A percentile compares a stretch with the other conserved stretches of the same genome.
These are phyloP conservation scores for Austroboletus novae-zelandiae DNA, from an alignment of 1,284 basidiomycete genomes.

Conservation along the genomic window DNA sequence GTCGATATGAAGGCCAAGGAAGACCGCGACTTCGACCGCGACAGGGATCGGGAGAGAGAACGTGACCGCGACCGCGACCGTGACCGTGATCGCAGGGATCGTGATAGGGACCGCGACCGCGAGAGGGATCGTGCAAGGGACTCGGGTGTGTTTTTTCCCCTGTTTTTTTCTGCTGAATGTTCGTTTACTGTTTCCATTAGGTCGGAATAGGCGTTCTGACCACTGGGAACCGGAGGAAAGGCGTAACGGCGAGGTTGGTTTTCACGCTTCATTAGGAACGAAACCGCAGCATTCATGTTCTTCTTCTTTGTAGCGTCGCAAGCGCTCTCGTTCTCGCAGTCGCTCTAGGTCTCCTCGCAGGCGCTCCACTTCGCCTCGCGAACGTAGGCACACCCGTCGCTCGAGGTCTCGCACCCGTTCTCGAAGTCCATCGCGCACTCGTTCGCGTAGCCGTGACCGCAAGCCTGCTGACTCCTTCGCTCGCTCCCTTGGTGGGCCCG, in stretches of 20 bases:
- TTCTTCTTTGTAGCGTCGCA: conserved; percentile 45
- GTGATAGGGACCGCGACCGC: conserved; percentile 50
- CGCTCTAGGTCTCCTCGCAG: conserved; percentile 63
- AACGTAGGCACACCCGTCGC: conserved; percentile 52
- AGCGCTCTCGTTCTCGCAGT: conserved; percentile 53
- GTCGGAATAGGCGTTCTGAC: conserved; percentile 50
- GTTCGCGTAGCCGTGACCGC: conserved; percentile 62
- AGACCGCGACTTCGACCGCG: conserved; percentile 57
- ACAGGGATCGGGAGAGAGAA: conserved; percentile 30
- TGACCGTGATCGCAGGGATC: conserved; percentile 41
- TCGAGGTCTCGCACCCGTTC: conserved; percentile 51
- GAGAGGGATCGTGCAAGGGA: conserved; percentile 52
- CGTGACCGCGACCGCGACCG: conserved; percentile 46
- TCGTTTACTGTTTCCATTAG: conserved; percentile 19
- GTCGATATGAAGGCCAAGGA: conserved; percentile 77
- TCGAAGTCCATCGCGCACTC: conserved; percentile 55
- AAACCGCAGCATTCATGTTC: conserved; percentile 1
- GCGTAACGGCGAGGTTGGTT: conserved; percentile 59
- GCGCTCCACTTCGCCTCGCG: conserved; percentile 55
- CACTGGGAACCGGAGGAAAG: conserved; percentile 79
- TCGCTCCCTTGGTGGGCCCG: conserved; percentile 83
- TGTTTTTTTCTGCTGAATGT: background rate
- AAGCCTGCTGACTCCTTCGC: conserved; percentile 63
- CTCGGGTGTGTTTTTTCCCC: conserved; percentile 42
- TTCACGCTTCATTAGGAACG: background rate